Conservation (phyloP, 2,329 filamentous ascomycete genomes). For the Fusarium sp. region DNA sequence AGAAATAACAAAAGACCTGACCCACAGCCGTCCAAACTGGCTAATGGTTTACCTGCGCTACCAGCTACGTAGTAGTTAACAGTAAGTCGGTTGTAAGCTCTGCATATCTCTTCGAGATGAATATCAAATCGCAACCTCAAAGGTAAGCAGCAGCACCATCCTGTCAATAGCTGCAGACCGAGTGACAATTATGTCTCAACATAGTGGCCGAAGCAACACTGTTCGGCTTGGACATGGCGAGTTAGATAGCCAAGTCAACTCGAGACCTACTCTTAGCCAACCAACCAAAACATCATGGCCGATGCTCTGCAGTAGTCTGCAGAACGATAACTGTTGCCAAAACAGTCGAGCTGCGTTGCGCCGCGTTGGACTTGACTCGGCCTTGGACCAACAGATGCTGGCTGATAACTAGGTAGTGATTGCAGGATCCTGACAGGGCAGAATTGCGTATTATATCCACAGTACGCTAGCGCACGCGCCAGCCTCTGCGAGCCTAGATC, state of each 20-base stretch:
- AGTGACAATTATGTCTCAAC: slow-evolving; percentile 34
- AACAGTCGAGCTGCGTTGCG: slow-evolving; percentile 53
- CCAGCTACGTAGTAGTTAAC: slow-evolving; percentile 23
- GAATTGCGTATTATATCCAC: slow-evolving; percentile 45
- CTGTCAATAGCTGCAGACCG: slow-evolving; percentile 28
- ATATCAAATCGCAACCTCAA: slow-evolving; percentile 14
- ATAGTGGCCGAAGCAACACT: slow-evolving; percentile 31
- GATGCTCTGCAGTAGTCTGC: slow-evolving; percentile 47
- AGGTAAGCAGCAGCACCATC: slow-evolving; percentile 20
- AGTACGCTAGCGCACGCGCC: slow-evolving; percentile 48
- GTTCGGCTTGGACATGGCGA: slow-evolving; percentile 28
- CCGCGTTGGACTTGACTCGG: slow-evolving; percentile 46
- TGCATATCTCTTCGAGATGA: slow-evolving; percentile 20
- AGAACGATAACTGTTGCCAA: slow-evolving; percentile 46
- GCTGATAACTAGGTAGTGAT: slow-evolving; percentile 46
- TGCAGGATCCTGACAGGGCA: slow-evolving; percentile 48
- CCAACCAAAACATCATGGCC: slow-evolving; percentile 34
- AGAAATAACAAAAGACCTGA: slow-evolving; percentile 45
- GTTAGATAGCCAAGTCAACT: slow-evolving; percentile 38
- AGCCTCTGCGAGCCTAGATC: slow-evolving; percentile 46
- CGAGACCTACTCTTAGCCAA: slow-evolving; percentile 27
- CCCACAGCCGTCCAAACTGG: slow-evolving; percentile 41
- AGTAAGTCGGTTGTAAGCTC: slow-evolving; percentile 15
- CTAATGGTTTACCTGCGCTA: slow-evolving; percentile 25
- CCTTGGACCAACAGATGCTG: slow-evolving; percentile 49